These are phyloP conservation scores for Lodderomyces parapsilosis DNA, from an alignment of 1,139 yeast species.

Conservation along the genomic window DNA sequence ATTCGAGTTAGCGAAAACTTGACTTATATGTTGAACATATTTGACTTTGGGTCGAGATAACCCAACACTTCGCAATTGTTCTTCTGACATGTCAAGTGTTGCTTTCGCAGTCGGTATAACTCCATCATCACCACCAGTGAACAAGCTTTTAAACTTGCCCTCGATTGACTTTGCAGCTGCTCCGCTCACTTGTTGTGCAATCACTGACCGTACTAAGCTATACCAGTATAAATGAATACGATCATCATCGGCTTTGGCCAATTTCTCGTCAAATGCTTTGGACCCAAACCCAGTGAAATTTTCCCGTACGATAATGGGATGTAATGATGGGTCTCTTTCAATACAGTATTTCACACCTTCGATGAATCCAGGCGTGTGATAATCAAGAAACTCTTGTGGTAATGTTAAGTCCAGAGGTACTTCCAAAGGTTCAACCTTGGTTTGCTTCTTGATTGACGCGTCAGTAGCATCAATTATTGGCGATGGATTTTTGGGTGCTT, in stretches of 20 bases:
- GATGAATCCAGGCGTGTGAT: slow-evolving; percentile 46
- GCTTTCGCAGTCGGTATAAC: slow-evolving; percentile 52
- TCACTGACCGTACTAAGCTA: slow-evolving; percentile 43
- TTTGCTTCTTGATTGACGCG: slow-evolving; percentile 18
- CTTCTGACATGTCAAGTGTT: slow-evolving; percentile 40
- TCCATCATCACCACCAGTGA: slow-evolving; percentile 22
- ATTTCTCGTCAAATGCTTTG: slow-evolving; percentile 9
- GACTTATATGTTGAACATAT: slow-evolving; percentile 62
- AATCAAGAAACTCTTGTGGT: slow-evolving; percentile 39
- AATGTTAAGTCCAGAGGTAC: slow-evolving; percentile 29
- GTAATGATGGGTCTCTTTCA: slow-evolving; percentile 42
- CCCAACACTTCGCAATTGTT: slow-evolving; percentile 61
- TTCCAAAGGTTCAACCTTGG: slow-evolving; percentile 24
- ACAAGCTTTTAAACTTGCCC: slow-evolving; percentile 39
- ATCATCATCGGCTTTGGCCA: slow-evolving; percentile 15
- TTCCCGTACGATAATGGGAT: slow-evolving; percentile 28
- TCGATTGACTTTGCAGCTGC: slow-evolving; percentile 73
- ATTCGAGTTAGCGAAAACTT: slow-evolving; percentile 46
- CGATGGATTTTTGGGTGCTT: neutral
- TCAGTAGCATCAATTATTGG: neutral
- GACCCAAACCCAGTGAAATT: slow-evolving; percentile 25
- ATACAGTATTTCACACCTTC: slow-evolving; percentile 42
- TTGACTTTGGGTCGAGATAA: slow-evolving; percentile 67
- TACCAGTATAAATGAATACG: slow-evolving; percentile 43
- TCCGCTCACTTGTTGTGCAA: slow-evolving; percentile 85